Evolutionary conservation across 805 yeast genomes (phyloP), one percentile per base, ranked within the genome.

Genomic region (Candida verbasci): DNA sequence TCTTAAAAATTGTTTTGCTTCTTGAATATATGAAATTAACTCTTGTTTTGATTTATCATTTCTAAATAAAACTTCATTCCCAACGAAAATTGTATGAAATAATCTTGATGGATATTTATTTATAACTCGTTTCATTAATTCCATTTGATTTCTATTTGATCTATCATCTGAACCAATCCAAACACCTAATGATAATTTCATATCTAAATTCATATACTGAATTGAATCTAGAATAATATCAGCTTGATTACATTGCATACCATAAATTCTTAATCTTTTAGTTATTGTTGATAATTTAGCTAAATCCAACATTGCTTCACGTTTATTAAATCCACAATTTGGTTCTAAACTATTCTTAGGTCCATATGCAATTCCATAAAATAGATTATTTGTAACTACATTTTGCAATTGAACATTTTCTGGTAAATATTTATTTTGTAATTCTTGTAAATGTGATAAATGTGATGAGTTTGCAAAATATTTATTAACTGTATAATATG

Each of bases 21-120:
- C 67, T 6, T 51, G 44, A 23, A 80, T 71, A 35, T 70, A 70
- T 1, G 45, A 45, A 9, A 70, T 44, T 15, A 81, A 55, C 17
- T 61, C 61, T 0, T 47, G 38, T 1, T 52, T 47, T 2, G 68
- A 43, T 41, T 65, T 61, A 1, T 79, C 86, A 20, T 65, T 63
- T 35, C 85, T 60, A 43, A 69, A 76, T 14, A 79, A 51, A 0
- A 75, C 84, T 43, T 82, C 87, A 46, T 79, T 77, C 0, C 87
- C 87, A 22, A 82, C 66, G 41, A 66, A 65, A 3, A 82, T 62
- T 2, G 76, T 55, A 29, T 78, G 76, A 43, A 81, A 70, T 29
- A 60, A 54, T 7, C 52, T 33, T 6, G 39, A 39, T 3, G 82
- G 82, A 42, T 69, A 72, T 16, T 50, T 54, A 4, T 39, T 41